Percentiles rank a stretch among this genome's conserved stretches.
Evolutionary conservation across 1,139 yeast species (phyloP).

Genomic region (Diutina mesorugosa): DNA sequence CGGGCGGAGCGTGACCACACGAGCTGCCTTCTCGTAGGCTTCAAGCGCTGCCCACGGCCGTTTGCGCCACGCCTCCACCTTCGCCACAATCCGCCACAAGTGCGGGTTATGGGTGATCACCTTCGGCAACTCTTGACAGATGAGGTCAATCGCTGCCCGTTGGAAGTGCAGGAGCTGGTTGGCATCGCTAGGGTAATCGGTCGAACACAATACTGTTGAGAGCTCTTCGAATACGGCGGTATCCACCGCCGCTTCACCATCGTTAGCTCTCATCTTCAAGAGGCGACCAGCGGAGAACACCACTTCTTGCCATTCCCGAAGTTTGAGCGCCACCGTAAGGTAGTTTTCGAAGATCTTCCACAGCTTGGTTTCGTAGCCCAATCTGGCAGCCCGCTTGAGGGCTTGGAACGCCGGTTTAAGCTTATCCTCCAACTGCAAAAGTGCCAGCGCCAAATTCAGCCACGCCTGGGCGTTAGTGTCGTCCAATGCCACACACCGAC

Average conservation of each 20-base stretch:
- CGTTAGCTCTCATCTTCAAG: constrained; percentile 32
- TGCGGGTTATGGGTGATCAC: constrained; percentile 61
- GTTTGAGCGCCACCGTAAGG: constrained; percentile 65
- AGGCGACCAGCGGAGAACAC: constrained; percentile 57
- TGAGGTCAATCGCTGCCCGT: constrained; percentile 51
- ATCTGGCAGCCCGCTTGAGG: constrained; percentile 59
- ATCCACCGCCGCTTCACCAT: constrained; percentile 61
- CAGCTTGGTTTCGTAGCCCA: constrained; percentile 54
- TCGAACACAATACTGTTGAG: constrained; percentile 46
- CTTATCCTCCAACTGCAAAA: constrained; percentile 45
- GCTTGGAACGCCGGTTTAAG: constrained; percentile 74
- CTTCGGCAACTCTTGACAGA: constrained; percentile 52
- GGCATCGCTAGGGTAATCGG: constrained; percentile 18
- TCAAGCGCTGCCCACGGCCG: constrained; percentile 84
- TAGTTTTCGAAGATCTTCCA: constrained; percentile 93
- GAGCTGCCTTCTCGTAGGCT: constrained; percentile 75
- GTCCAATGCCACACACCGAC: constrained; percentile 81
- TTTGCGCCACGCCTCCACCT: constrained; percentile 77
- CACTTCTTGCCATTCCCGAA: constrained; percentile 82
- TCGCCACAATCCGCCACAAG: constrained; percentile 75
- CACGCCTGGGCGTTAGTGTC: constrained; percentile 77
- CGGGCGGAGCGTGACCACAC: constrained; percentile 57
- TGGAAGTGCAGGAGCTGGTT: constrained; percentile 46
- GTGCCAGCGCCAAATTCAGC: constrained; percentile 87
- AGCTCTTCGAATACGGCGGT: constrained; percentile 65